Evolutionary conservation across 1,284 basidiomycete species (phyloP), one percentile per base, ranked within the genome.

Genomic region (Cutaneotrichosporon cavernicola): DNA sequence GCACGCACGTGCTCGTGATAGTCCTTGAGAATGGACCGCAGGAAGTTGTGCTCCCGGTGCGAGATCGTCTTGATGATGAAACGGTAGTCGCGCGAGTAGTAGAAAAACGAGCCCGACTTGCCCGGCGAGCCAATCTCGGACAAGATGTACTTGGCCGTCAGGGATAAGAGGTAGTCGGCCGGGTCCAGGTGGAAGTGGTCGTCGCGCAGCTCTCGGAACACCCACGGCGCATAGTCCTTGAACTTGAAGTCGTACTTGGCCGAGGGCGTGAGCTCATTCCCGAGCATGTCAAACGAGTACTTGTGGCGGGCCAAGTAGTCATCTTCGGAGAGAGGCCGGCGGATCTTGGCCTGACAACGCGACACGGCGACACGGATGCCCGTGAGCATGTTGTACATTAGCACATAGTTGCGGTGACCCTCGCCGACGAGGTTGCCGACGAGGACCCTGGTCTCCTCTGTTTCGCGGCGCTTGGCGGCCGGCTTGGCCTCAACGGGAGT

Each of bases 301-400:
- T 99, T 99, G 83, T 98, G 94, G 64, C 87, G 85, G 30, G 95
- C 91, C 2, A 83, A 83, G 73, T 94, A 99, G 80, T 99, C 96
- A 46, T 91, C 91, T 52, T 89, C 86, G 10, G 89, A 91, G 40
- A 99, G 82, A 2, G 89, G 86, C 62, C 92, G 86, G 79, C 89
- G 89, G 22, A 93, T 88, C 83, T 98, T 99, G 56, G 95, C 96
- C 79, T 97, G 92, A 82, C 92, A 97, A 69, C 96, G 85, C 55
- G 96, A 98, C 71, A 92, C 92, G 56, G 90, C 95, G 71, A 95
- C 95, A 38, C 96, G 88, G 69, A 99, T 98, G 6, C 96, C 96
- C 4, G 96, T 99, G 73, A 99, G 85, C 96, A 99, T 99, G 83
- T 99, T 98, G 84, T 98, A 99, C 96, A 98, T 98, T 75, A 99